These are phyloP conservation scores for Ogataea chonburiensis DNA, from an alignment of 805 yeast genomes.

Conservation along the genomic window DNA sequence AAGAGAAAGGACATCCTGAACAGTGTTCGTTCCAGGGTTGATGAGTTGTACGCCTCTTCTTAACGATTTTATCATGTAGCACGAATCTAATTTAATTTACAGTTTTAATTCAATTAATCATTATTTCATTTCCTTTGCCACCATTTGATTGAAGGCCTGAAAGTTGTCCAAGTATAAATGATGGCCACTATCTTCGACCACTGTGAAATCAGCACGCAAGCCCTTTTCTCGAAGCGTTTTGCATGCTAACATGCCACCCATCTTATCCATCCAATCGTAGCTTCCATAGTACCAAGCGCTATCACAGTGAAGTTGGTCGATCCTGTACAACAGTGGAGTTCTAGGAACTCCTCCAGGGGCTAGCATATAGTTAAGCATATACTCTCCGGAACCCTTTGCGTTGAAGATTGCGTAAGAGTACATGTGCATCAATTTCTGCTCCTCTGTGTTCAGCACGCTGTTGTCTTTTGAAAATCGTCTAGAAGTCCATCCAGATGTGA, in stretches of 20 bases:
- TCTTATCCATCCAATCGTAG: conserved; percentile 59
- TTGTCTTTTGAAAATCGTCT: conserved; percentile 63
- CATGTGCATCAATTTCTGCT: conserved; percentile 59
- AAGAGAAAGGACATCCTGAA: conserved; percentile 87
- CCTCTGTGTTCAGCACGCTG: conserved; percentile 38
- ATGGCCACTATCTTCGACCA: conserved; percentile 64
- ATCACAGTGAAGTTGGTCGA: conserved; percentile 54
- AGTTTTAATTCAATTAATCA: neutral
- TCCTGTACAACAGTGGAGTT: conserved; percentile 58
- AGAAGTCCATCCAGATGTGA: conserved; percentile 87
- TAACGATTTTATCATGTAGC: conserved; percentile 6
- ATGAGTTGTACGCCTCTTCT: conserved; percentile 49
- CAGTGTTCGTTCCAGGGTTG: conserved; percentile 65
- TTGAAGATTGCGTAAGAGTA: conserved; percentile 85
- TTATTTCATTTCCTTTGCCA: conserved; percentile 50
- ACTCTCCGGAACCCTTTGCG: conserved; percentile 90
- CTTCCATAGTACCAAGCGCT: conserved; percentile 86
- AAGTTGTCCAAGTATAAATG: conserved; percentile 75
- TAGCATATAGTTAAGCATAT: conserved; percentile 75
- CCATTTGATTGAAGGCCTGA: conserved; percentile 48
- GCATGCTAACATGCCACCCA: conserved; percentile 46
- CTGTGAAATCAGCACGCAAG: conserved; percentile 18
- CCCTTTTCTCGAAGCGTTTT: conserved; percentile 35
- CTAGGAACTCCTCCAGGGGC: conserved; percentile 93
- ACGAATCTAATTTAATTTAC: conserved; percentile 2